Percentiles rank a stretch among this genome's conserved stretches.
phyloP scores from a whole-genome alignment of 2,329 filamentous ascomycete species.

The Colletotrichum endophyticum region DNA sequence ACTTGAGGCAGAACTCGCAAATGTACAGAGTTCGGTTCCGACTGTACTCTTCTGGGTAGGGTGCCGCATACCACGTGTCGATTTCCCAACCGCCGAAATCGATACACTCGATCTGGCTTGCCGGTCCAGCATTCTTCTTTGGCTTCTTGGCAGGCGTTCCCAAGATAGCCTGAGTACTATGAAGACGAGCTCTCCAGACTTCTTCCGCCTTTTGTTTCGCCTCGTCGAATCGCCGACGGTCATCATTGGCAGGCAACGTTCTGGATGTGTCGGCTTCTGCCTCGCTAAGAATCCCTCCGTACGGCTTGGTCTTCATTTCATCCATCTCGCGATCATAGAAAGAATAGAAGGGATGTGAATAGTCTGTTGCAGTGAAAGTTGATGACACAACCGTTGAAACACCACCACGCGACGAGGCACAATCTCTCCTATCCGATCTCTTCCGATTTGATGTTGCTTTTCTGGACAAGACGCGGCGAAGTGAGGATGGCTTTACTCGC shows the following conservation, averaged over 20 bases:
- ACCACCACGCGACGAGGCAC: constrained; percentile 31
- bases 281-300: constrained; percentile 91
- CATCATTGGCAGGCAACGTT: constrained; percentile 80
- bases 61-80: constrained; percentile 98
- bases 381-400: neutral
- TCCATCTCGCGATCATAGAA: constrained; percentile 90
- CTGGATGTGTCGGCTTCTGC: constrained; percentile 89
- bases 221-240: constrained; percentile 86
- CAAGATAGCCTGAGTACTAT: constrained; percentile 65
- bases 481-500: constrained; percentile 58
- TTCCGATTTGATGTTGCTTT: constrained; percentile 60
- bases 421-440: constrained; percentile 41
- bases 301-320: constrained; percentile 90
- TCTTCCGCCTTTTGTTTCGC: constrained; percentile 91
- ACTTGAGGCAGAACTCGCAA: constrained; percentile 98
- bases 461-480: constrained; percentile 64
- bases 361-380: constrained; percentile 47
- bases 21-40: constrained; percentile 97
- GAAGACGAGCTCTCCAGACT: constrained; percentile 77
- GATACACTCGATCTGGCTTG: constrained; percentile 98
- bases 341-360: constrained; percentile 82
- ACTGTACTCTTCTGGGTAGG: constrained; percentile 98
- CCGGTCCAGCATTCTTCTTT: constrained; percentile 81
- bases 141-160: constrained; percentile 67
- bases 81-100: constrained; percentile 98